Evolutionary conservation across 352 stramenopile genomes (phyloP).

Genomic region (Thraustochytrium sp.): DNA sequence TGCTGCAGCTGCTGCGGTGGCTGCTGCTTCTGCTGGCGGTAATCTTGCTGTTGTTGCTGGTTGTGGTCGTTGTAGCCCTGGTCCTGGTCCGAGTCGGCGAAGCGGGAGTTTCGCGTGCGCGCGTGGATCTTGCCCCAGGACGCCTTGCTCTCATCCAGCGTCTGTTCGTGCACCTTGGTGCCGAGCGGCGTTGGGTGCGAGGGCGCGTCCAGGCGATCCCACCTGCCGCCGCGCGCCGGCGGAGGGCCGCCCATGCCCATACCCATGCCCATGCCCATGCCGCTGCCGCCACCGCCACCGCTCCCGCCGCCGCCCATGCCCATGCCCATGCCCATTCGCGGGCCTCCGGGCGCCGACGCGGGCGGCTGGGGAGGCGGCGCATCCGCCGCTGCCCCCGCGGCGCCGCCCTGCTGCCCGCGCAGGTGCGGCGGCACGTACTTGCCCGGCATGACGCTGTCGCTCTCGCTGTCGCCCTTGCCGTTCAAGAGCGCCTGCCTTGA

Average conservation of each 20-base stretch:
- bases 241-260: neutral
- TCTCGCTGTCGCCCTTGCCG: neutral
- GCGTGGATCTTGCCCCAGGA: conserved; percentile 25
- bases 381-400: too few relatives aligned
- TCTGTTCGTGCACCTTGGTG: neutral
- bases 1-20: neutral
- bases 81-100: neutral
- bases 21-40: neutral
- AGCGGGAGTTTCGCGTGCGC: neutral
- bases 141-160: neutral
- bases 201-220: neutral
- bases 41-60: neutral
- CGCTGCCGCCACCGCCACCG: neutral
- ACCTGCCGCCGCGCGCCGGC: neutral
- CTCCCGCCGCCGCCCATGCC: neutral
- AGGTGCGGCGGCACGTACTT: conserved; percentile 39
- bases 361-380: neutral
- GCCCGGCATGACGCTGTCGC: neutral
- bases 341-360: neutral
- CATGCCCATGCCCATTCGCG: neutral
- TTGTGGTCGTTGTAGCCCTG: neutral
- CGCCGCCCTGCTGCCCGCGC: neutral
- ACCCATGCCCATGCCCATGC: too few relatives aligned
- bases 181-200: neutral
- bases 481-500: too few relatives aligned